Conservation (phyloP, 176 grass and related monocot species). For the Alopecurus myosuroides region DNA sequence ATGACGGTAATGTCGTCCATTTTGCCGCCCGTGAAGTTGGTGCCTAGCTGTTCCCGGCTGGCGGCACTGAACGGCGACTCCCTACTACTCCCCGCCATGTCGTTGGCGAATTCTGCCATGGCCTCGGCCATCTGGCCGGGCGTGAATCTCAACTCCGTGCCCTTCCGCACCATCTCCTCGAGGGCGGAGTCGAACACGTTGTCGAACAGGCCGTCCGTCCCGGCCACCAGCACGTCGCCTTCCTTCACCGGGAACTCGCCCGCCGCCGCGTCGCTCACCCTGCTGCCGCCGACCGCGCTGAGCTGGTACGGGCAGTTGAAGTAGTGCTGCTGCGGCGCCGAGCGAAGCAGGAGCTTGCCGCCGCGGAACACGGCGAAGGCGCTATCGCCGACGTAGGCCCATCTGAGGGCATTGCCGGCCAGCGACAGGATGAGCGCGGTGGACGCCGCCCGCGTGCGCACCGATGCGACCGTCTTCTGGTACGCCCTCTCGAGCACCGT, state of each 20-base stretch:
- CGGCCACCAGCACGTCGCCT: slow-evolving; percentile 36
- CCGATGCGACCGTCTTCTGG: not conserved
- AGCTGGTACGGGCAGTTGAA: slow-evolving; percentile 40
- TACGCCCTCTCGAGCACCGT: slow-evolving; percentile 17
- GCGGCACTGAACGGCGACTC: too few species aligned
- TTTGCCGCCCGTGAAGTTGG: not conserved
- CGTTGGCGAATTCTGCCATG: too few species aligned
- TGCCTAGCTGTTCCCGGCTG: not conserved
- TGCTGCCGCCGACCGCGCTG: not conserved
- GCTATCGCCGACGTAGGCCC: slow-evolving; percentile 40
- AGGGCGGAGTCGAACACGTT: too few species aligned
- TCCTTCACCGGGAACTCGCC: not conserved
- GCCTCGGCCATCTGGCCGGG: too few species aligned
- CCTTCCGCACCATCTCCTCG: too few species aligned
- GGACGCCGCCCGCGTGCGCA: not conserved
- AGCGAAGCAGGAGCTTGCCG: not conserved
- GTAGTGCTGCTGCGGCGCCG: not conserved
- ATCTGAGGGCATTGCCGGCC: not conserved
- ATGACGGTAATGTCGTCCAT: not conserved
- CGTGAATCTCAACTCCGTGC: too few species aligned
- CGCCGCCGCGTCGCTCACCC: not conserved
- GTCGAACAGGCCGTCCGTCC: slow-evolving; percentile 44
- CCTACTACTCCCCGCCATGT: too few species aligned
- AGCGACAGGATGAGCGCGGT: slow-evolving; percentile 29
- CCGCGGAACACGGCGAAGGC: slow-evolving; percentile 17